Percentiles rank a stretch among this genome's conserved stretches.
These are phyloP conservation scores for Piper longum DNA, from an alignment of 164 flowering plant genomes.

Conservation along the genomic window DNA sequence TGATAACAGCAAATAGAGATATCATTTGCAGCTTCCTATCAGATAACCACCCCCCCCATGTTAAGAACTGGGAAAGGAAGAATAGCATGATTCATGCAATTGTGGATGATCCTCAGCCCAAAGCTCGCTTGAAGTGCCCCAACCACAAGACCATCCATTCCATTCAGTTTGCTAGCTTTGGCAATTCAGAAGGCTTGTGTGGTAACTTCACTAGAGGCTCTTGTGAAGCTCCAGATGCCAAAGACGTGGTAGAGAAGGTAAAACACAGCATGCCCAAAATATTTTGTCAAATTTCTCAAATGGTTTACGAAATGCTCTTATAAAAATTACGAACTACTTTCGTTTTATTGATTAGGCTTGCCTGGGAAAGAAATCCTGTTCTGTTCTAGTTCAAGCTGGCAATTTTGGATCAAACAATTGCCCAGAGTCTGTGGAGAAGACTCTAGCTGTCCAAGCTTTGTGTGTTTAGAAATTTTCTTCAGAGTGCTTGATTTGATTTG, in stretches of 20 bases:
- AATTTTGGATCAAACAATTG: conserved; percentile 27
- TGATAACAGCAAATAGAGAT: conserved; percentile 42
- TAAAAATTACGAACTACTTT: neutral
- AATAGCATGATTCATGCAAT: conserved; percentile 19
- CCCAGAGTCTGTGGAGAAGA: conserved; percentile 24
- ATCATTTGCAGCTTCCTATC: conserved; percentile 49
- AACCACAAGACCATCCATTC: conserved; percentile 25
- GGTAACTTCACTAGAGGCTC: conserved; percentile 33
- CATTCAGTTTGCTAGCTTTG: conserved; percentile 70
- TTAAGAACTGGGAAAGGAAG: conserved; percentile 37
- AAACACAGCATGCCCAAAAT: neutral
- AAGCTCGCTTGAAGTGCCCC: conserved; percentile 43
- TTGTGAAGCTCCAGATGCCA: conserved; percentile 31
- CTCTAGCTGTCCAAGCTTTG: conserved; percentile 55
- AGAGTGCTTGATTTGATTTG: neutral
- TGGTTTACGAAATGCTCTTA: too few species aligned
- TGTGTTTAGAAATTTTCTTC: conserved; percentile 12
- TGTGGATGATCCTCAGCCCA: conserved; percentile 20
- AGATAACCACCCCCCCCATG: conserved; percentile 39
- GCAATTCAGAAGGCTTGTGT: conserved; percentile 52
- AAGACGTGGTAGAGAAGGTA: conserved; percentile 47
- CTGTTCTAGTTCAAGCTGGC: conserved; percentile 23
- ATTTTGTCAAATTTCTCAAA: neutral
- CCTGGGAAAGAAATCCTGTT: conserved; percentile 45
- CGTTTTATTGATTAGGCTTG: conserved; percentile 35